Evolutionary conservation across 148 eudicot genomes (phyloP), one percentile per base, ranked within the genome.

Genomic region (Simmondsia chinensis): DNA sequence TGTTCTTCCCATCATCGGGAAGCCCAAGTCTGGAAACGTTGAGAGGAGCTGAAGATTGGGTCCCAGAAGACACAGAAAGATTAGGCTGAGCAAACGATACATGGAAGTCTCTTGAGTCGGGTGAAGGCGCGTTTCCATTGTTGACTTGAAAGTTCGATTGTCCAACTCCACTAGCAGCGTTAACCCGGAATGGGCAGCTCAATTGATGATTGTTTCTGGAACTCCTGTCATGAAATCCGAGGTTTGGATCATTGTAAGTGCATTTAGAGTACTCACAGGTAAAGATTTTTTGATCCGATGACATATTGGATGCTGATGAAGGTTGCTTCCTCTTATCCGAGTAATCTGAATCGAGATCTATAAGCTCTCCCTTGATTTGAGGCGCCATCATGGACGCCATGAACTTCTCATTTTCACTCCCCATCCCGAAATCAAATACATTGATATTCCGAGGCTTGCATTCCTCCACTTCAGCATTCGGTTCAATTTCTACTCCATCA

Each of bases 291-390:
- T 50, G 67, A 36, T 59, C 69, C 41, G 64, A 41, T 7, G 46
- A 28, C 44, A 49, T 37, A 9, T 57, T 54, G 2, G 66, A 11
- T 1, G 48, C 63, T 30, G 52, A 33, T 0, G 70, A 35, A 11
- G 69, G 67, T 7, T 61, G 61, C 56, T 76, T 76, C 58, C 83
- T 60, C 50, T 76, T 76, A 20, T 64, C 69, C 2, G 18, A 2
- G 33, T 54, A 65, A 43, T 69, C 72, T 0, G 48, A 14, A 10
- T 36, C 30, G 5, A 52, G 37, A 20, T 64, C 69, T 16, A 76
- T 27, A 10, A 51, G 37, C 53, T 76, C 78, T 57, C 72, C 78
- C 57, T 76, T 76, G 46, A 72, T 40, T 10, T 38, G 53, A 19
- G 50, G 53, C 31, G 27, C 30, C 45, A 65, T 19, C 60, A 60